phyloP scores from a whole-genome alignment of 2,329 filamentous ascomycete species.

The Curvularia verruculosa region DNA sequence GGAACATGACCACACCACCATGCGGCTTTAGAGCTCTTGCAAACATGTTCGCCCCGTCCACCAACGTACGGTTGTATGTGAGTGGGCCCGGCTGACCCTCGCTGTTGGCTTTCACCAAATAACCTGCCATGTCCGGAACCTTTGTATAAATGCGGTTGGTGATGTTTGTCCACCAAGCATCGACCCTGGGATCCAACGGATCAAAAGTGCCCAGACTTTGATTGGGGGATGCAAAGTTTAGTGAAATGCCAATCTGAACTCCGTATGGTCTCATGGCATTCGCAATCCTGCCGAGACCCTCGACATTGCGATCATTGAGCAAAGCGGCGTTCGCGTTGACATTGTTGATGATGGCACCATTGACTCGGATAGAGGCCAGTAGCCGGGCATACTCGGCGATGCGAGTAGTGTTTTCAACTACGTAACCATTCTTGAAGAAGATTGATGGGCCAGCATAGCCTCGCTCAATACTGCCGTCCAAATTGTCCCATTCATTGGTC shows the following conservation, averaged over 20 bases:
- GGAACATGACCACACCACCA: slow-evolving; percentile 80
- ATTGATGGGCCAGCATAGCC: slow-evolving; percentile 72
- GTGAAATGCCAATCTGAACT: slow-evolving; percentile 67
- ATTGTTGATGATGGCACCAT: slow-evolving; percentile 72
- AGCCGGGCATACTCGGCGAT: slow-evolving; percentile 68
- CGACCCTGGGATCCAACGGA: slow-evolving; percentile 65
- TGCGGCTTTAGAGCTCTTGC: slow-evolving; percentile 90
- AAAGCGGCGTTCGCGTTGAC: slow-evolving; percentile 70
- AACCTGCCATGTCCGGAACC: slow-evolving; percentile 72
- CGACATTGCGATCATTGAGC: slow-evolving; percentile 63
- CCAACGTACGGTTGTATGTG: slow-evolving; percentile 72
- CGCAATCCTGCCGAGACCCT: slow-evolving; percentile 67
- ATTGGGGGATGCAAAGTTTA: slow-evolving; percentile 71
- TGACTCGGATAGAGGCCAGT: slow-evolving; percentile 69
- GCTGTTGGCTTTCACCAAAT: slow-evolving; percentile 73
- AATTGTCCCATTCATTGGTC: slow-evolving; percentile 77
- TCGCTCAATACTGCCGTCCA: slow-evolving; percentile 70
- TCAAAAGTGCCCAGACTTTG: slow-evolving; percentile 64
- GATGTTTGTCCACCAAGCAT: slow-evolving; percentile 67
- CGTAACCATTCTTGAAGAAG: slow-evolving; percentile 66
- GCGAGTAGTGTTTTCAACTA: slow-evolving; percentile 65
- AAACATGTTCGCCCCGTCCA: slow-evolving; percentile 72
- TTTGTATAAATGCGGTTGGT: slow-evolving; percentile 64
- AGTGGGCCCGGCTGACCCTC: slow-evolving; percentile 74
- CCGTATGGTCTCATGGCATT: slow-evolving; percentile 71